Evolutionary conservation across 2,329 filamentous ascomycete species (phyloP), one percentile per base, ranked within the genome.

Genomic region (Monosporascus sp.): DNA sequence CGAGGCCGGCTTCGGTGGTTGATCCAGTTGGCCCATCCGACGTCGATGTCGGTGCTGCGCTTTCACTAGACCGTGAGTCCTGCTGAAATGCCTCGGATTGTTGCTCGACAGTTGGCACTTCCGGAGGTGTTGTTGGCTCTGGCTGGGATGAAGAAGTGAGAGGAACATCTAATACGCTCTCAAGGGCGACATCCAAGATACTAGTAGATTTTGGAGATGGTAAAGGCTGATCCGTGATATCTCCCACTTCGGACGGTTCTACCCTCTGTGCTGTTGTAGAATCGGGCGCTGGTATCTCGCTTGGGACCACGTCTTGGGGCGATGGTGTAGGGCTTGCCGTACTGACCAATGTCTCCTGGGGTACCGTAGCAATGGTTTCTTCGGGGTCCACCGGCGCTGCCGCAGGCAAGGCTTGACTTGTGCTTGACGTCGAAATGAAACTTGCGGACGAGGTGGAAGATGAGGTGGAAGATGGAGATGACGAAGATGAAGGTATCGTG

Each of bases 311-410:
- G 54, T 59, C 54, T 54, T 54, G 59, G n/a, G 43, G 24, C 17
- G 64, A 66, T 56, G 61, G 66, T 60, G 52, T 53, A 60, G 60
- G 58, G 56, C 62, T 72, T 60, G 69, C 68, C 68, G 71, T 73
- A 73, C 70, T 73, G 56, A 66, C 61, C 50, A 59, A 55, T 58
- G 56, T 62, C 52, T 59, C 65, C 53, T 52, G 53, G 53, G 55
- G 46, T 40, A 54, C 46, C 41, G 56, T 58, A 50, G 31, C 44
- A 52, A 43, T 38, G n/a, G 56, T 54, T 27, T 36, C 46, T 41
- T 46, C 19, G 14, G 34, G 52, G 26, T 55, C 47, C 50, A 45
- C 37, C 41, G 59, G 49, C 14, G 53, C 49, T 19, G 56, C 44
- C 34, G 49, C 26, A 37, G 56, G 47, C 7, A 53, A 54, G 14